A percentile compares a stretch with the other conserved stretches of the same genome.
Evolutionary conservation across 768 basidiomycete species (phyloP).

Genomic region (Imleria badia): DNA sequence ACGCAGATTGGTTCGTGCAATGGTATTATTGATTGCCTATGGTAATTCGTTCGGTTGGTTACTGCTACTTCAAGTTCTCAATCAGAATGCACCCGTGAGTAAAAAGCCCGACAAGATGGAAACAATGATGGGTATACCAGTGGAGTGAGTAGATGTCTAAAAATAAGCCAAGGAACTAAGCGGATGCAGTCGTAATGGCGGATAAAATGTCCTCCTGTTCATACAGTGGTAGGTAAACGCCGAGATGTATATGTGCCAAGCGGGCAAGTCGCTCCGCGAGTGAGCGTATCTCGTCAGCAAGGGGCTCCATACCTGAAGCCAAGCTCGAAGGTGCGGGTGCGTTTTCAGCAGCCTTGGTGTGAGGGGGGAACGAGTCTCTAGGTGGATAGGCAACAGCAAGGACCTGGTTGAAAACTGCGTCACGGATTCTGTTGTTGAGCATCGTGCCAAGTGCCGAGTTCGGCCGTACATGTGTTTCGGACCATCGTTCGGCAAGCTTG

Average conservation of each 20-base stretch:
- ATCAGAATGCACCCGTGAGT: conserved; percentile 25
- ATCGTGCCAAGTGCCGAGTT: conserved; percentile 59
- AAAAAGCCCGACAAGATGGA: conserved; percentile 26
- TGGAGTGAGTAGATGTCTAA: conserved; percentile 25
- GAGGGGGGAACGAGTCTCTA: conserved; percentile 36
- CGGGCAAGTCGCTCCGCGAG: conserved; percentile 72
- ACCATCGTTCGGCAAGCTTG: conserved; percentile 68
- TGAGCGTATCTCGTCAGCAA: conserved; percentile 61
- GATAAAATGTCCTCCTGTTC: conserved; percentile 52
- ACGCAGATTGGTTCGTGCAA: not conserved
- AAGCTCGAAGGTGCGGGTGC: conserved; percentile 13
- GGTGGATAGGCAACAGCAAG: conserved; percentile 52
- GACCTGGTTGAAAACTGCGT: conserved; percentile 62
- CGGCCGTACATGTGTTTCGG: conserved; percentile 60
- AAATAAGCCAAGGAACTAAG: conserved; percentile 18
- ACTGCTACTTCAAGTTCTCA: conserved; percentile 28
- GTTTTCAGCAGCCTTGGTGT: conserved; percentile 28
- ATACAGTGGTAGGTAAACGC: conserved; percentile 76
- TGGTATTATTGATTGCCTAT: conserved; percentile 30
- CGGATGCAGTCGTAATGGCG: conserved; percentile 15
- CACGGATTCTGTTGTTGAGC: conserved; percentile 61
- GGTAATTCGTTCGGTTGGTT: conserved; percentile 30
- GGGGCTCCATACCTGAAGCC: conserved; percentile 67
- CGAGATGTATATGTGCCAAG: conserved; percentile 71
- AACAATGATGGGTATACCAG: conserved; percentile 31